These are phyloP conservation scores for Phytophthora boehmeriae DNA, from an alignment of 352 stramenopile species.

Conservation along the genomic window DNA sequence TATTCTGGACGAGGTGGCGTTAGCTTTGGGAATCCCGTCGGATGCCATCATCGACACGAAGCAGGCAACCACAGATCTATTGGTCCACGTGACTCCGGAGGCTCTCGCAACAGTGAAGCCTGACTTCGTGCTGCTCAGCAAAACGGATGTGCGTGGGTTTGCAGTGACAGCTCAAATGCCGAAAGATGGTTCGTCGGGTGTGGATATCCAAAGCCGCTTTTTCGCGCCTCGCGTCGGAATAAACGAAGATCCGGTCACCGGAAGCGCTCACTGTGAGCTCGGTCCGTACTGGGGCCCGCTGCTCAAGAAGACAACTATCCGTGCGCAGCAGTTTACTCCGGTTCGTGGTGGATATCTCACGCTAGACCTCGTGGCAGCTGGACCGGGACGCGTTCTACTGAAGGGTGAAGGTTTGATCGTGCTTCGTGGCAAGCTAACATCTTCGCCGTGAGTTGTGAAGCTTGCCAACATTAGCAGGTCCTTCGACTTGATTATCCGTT, in stretches of 20 bases:
- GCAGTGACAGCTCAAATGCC: slow-evolving; percentile 18
- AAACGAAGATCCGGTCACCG: slow-evolving; percentile 94
- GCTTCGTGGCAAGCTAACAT: slow-evolving; percentile 21
- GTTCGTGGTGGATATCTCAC: slow-evolving; percentile 48
- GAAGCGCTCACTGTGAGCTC: slow-evolving; percentile 90
- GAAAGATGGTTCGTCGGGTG: slow-evolving; percentile 13
- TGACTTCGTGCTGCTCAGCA: slow-evolving; percentile 27
- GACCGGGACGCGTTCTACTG: slow-evolving; percentile 44
- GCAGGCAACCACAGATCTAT: slow-evolving; percentile 26
- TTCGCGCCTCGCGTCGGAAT: slow-evolving; percentile 91
- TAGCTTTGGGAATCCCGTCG: slow-evolving; percentile 17
- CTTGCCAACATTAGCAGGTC: too few species aligned
- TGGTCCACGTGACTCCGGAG: slow-evolving; percentile 31
- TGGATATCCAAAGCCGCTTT: slow-evolving; percentile 78
- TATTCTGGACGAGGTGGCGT: slow-evolving; percentile 10
- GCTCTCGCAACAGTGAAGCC: slow-evolving; percentile 25
- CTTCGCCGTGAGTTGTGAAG: slow-evolving; percentile 3
- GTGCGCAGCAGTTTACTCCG: slow-evolving; percentile 52
- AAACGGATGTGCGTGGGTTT: slow-evolving; percentile 19
- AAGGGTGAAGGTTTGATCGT: slow-evolving; percentile 46
- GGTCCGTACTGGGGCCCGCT: slow-evolving; percentile 82
- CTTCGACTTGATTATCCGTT: too few species aligned
- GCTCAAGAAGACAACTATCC: slow-evolving; percentile 47
- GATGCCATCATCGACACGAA: slow-evolving; percentile 30
- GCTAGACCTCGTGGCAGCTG: slow-evolving; percentile 39